phyloP scores from a whole-genome alignment of 2,329 filamentous ascomycete genomes.

The Aspergillus sp. region DNA sequence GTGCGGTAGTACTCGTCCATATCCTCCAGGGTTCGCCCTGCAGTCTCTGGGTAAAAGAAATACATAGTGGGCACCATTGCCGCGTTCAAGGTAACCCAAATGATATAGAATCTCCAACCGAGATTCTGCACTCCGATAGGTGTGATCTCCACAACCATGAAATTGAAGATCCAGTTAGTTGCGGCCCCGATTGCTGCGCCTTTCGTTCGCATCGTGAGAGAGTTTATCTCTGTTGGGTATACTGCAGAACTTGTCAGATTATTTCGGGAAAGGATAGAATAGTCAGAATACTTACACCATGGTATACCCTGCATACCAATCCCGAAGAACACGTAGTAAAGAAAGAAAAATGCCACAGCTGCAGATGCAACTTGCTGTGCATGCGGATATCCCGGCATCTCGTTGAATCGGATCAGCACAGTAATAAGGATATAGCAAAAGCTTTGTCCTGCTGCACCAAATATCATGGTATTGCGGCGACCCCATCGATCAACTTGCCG shows the following conservation, averaged over 20 bases:
- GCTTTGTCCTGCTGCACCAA: slow-evolving; percentile 48
- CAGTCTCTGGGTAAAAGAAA: slow-evolving; percentile 34
- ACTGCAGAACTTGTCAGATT: slow-evolving; percentile 9
- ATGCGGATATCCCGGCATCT: slow-evolving; percentile 12
- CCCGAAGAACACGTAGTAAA: slow-evolving; percentile 42
- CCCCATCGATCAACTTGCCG: slow-evolving; percentile 51
- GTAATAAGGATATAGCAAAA: slow-evolving; percentile 52
- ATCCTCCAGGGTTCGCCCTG: slow-evolving; percentile 31
- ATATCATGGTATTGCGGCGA: slow-evolving; percentile 51
- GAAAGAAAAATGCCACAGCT: slow-evolving; percentile 48
- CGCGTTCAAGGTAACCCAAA: slow-evolving; percentile 28
- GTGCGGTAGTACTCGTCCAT: slow-evolving; percentile 32
- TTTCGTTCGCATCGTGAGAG: slow-evolving; percentile 35
- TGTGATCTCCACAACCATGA: slow-evolving; percentile 35
- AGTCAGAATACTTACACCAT: slow-evolving; percentile 24
- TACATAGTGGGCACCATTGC: slow-evolving; percentile 30
- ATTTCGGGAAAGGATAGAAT: neutral
- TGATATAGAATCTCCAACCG: slow-evolving; percentile 32
- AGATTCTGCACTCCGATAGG: slow-evolving; percentile 32
- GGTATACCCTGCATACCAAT: slow-evolving; percentile 41
- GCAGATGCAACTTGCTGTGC: slow-evolving; percentile 46
- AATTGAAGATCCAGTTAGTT: slow-evolving; percentile 34
- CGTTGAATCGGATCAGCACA: slow-evolving; percentile 35
- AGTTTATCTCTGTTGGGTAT: slow-evolving; percentile 36
- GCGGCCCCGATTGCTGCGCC: slow-evolving; percentile 31